Evolutionary conservation across 1,284 basidiomycete genomes (phyloP), one percentile per base, ranked within the genome.

Genomic region (Lentinula novae-zelandiae): DNA sequence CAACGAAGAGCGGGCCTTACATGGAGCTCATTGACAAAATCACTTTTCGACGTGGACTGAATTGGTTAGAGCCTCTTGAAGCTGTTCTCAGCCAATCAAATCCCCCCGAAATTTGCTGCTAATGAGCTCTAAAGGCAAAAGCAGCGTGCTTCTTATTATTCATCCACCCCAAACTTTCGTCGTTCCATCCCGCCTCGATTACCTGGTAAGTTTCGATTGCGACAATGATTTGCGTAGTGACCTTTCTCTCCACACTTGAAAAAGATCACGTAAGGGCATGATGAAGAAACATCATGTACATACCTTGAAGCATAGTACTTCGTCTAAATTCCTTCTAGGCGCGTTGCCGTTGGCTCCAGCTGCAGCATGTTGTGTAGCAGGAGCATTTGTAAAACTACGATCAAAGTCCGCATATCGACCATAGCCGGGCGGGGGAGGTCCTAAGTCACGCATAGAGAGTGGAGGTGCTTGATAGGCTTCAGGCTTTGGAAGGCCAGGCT

Each of bases 171-270:
- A 66, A 73, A 78, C 67, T 76, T 72, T 67, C 76, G 76, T 53
- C 79, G 72, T 67, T 90, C 88, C 46, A 83, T 72, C 13, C 90
- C 90, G 62, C 90, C 89, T 52, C 89, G 81, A 70, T 89, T 91
- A 34, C 61, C 61, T 17, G 61, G 61, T 17, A 62, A 46, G 71
- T 92, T 92, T 62, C 89, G 79, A 75, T 95, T 93, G 61, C 90
- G 83, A 75, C 95, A 96, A 67, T 92, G 86, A 71, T 96, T 96
- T n/a, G 95, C 95, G 70, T 96, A 96, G 72, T 97, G 95, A 1
- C 95, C 95, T 68, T 90, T 89, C 74, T 94, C 90, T 54, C 92
- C 91, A 68, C 92, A 94, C 90, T 93, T 67, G 39, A 64, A 60
- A 40, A 46, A 46, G 17, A 15, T 39, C 27, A 66, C 53, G 33